A percentile compares a stretch with the other conserved stretches of the same genome.
Evolutionary conservation across 352 stramenopile species (phyloP).

Genomic region (Thalassiosira exigua): DNA sequence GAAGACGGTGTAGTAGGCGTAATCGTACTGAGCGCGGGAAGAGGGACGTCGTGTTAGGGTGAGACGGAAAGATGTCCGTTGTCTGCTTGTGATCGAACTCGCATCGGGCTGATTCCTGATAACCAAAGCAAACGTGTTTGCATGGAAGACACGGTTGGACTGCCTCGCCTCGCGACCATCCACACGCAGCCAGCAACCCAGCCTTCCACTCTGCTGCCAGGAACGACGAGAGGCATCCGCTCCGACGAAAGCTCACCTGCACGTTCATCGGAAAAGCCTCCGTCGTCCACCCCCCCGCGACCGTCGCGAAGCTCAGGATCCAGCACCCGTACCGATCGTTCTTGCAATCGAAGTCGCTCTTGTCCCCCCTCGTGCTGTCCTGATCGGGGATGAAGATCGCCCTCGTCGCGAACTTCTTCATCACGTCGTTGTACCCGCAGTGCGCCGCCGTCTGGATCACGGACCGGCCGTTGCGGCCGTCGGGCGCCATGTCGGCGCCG

Average conservation of each 20-base stretch:
- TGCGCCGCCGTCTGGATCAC: conserved; percentile 56
- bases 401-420: conserved; percentile 49
- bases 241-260: conserved; percentile 13
- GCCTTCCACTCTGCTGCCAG: too few relatives aligned
- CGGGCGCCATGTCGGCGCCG: conserved; percentile 2
- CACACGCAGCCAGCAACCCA: too few relatives aligned
- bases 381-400: conserved; percentile 56
- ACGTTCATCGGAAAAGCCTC: conserved; percentile 47
- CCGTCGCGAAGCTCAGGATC: conserved; percentile 47
- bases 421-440: conserved; percentile 51
- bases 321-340: conserved; percentile 58
- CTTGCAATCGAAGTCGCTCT: conserved; percentile 48
- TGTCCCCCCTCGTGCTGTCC: conserved; percentile 21
- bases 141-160: too few relatives aligned
- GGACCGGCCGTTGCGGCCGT: conserved; percentile 37
- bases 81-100: too few relatives aligned
- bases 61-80: too few relatives aligned
- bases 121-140: too few relatives aligned
- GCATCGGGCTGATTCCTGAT: too few relatives aligned
- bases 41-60: too few relatives aligned
- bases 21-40: conserved; percentile 52
- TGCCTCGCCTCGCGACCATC: too few relatives aligned
- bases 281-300: conserved; percentile 40
- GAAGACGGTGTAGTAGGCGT: conserved; percentile 49
- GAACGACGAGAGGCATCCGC: too few relatives aligned